phyloP scores from a whole-genome alignment of 352 stramenopile species.

The Phytophthora pluvialis region DNA sequence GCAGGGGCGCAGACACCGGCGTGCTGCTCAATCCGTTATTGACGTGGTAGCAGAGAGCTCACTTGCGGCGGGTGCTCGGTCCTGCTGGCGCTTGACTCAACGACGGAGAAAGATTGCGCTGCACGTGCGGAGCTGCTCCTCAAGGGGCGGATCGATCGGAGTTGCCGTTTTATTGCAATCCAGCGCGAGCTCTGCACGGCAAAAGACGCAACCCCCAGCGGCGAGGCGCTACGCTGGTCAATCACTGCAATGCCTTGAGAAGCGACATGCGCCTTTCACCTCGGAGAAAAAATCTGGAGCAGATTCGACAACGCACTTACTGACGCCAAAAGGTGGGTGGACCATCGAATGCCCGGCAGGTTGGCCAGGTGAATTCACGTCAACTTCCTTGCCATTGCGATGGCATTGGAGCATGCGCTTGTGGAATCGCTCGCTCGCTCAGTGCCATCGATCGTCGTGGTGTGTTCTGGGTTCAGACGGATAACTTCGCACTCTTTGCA shows the following conservation, averaged over 20 bases:
- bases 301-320: too few species aligned
- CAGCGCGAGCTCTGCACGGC: not conserved
- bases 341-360: too few species aligned
- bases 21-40: constrained; percentile 13
- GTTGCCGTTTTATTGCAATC: constrained; percentile 1
- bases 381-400: too few species aligned
- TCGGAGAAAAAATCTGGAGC: not conserved
- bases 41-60: constrained; percentile 23
- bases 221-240: not conserved
- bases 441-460: too few species aligned
- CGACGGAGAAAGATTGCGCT: not conserved
- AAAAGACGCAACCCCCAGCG: not conserved
- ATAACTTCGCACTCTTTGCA: too few species aligned
- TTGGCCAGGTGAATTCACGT: too few species aligned
- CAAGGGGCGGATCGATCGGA: not conserved
- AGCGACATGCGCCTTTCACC: not conserved
- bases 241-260: not conserved
- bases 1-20: not conserved
- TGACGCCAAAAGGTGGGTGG: too few species aligned
- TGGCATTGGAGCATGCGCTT: too few species aligned
- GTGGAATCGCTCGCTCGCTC: too few species aligned
- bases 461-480: too few species aligned
- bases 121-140: not conserved
- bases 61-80: constrained; percentile 1
- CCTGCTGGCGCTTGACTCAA: constrained; percentile 5